A percentile compares a stretch with the other conserved stretches of the same genome.
These are phyloP conservation scores for Excoecaria agallocha DNA, from an alignment of 345 rosid genomes.

Conservation along the genomic window DNA sequence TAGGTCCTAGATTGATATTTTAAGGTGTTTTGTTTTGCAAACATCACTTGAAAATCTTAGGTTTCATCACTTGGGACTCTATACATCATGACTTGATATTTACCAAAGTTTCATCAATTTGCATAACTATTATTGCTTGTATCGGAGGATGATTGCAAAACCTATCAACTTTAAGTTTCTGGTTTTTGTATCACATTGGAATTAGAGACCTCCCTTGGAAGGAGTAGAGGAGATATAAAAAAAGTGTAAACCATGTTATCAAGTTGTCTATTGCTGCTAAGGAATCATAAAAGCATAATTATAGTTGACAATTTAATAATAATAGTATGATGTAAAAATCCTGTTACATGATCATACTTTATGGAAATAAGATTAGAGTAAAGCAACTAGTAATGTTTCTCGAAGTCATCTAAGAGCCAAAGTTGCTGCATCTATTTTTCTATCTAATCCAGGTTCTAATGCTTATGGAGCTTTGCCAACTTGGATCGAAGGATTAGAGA, in stretches of 20 bases:
- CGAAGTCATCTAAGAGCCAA: conserved; percentile 23
- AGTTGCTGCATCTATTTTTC: conserved; percentile 20
- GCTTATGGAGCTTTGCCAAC: conserved; percentile 5
- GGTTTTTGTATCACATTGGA: neutral
- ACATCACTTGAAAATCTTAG: too few species aligned
- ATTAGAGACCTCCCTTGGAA: neutral
- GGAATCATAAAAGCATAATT: too few species aligned
- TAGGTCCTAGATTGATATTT: too few species aligned
- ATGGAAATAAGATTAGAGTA: conserved; percentile 18
- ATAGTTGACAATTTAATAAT: too few species aligned
- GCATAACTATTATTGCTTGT: too few species aligned
- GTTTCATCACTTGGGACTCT: neutral
- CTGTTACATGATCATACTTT: too few species aligned
- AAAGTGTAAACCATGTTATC: too few species aligned
- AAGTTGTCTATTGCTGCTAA: too few species aligned
- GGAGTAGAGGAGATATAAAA: neutral
- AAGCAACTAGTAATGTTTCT: conserved; percentile 9
- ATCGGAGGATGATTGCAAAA: too few species aligned
- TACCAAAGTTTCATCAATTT: neutral
- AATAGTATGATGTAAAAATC: too few species aligned
- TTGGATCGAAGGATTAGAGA: too few species aligned
- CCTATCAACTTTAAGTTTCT: neutral
- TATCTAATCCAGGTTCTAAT: conserved; percentile 14
- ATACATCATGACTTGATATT: neutral
- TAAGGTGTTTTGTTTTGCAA: neutral